Percentiles rank a stretch among this genome's conserved stretches.
Conservation (phyloP, 768 basidiomycete genomes). For the Phylloporus scabripes region DNA sequence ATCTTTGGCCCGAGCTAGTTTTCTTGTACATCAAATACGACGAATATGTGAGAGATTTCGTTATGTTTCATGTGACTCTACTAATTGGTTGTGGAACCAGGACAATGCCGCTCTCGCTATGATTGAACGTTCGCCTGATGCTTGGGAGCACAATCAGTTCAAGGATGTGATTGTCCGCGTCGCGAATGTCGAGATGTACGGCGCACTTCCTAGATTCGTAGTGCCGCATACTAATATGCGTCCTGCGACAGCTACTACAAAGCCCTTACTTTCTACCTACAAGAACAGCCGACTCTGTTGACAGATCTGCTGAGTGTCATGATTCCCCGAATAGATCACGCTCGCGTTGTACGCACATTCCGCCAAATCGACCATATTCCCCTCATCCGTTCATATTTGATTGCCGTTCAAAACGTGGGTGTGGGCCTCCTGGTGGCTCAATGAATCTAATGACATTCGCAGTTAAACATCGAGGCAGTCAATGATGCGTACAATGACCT, state of each 20-base stretch:
- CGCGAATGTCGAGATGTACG: conserved; percentile 95
- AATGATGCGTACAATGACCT: conserved; percentile 98
- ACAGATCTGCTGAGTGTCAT: conserved; percentile 91
- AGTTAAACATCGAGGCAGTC: conserved; percentile 95
- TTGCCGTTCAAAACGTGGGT: conserved; percentile 89
- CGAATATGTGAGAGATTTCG: conserved; percentile 59
- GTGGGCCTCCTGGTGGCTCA: background rate
- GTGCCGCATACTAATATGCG: conserved; percentile 2
- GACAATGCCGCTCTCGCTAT: conserved; percentile 97
- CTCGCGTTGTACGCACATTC: conserved; percentile 94
- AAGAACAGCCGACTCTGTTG: conserved; percentile 88
- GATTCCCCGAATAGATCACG: conserved; percentile 91
- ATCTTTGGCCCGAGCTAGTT: conserved; percentile 97
- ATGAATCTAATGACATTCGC: conserved; percentile 8
- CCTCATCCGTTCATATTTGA: conserved; percentile 92
- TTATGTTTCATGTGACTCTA: background rate
- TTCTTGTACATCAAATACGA: conserved; percentile 99
- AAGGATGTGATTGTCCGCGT: conserved; percentile 96
- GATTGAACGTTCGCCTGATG: conserved; percentile 98
- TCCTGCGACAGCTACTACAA: conserved; percentile 75
- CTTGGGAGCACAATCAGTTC: conserved; percentile 99
- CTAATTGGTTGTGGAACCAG: conserved; percentile 32
- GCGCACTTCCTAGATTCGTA: background rate
- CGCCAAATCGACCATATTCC: conserved; percentile 92
- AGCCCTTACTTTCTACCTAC: conserved; percentile 88